Base-by-base conservation (phyloP, 179 eudicot species). In the Beta lomatogona region DNA sequence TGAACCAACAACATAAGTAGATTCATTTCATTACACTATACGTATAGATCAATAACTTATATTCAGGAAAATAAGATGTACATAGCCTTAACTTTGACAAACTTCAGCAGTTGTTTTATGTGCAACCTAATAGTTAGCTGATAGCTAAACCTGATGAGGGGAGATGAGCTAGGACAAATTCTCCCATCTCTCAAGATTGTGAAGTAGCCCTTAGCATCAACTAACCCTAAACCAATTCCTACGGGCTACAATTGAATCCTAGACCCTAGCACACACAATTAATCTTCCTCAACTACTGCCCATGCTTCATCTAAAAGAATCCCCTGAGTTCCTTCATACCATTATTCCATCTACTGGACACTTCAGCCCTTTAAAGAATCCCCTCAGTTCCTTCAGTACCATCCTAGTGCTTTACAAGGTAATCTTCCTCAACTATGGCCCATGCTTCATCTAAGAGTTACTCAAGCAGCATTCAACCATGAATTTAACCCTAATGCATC, bases 241-340 rank as follows among this genome's bases (percentile, higher is more conserved):
- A 69, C 36, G 19, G 66, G 75, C 41, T 53, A 67, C 73, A 65
- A 65, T 14, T 48, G 80, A 68, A 8, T 54, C 55, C 52, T 16
- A 63, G 57, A 18, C 18, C 59, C 55, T 48, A 31, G 71, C 19
- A 66, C 28, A 48, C 74, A 45, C n/a, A n/a, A n/a, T n/a, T n/a
- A n/a, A n/a, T n/a, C n/a, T n/a, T n/a, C n/a, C n/a, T n/a, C n/a
- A n/a, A n/a, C n/a, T n/a, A n/a, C n/a, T n/a, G n/a, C n/a, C n/a
- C n/a, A n/a, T n/a, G n/a, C n/a, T n/a, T n/a, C n/a, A n/a, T n/a
- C n/a, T n/a, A n/a, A n/a, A n/a, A n/a, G n/a, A n/a, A n/a, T n/a
- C n/a, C n/a, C n/a, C n/a, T n/a, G n/a, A n/a, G n/a, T n/a, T n/a
- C n/a, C n/a, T n/a, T n/a, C n/a, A n/a, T n/a, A n/a, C n/a, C n/a